These are phyloP conservation scores for Mucor velutinosus DNA, from an alignment of 371 early-diverging fungal genomes.

Conservation along the genomic window DNA sequence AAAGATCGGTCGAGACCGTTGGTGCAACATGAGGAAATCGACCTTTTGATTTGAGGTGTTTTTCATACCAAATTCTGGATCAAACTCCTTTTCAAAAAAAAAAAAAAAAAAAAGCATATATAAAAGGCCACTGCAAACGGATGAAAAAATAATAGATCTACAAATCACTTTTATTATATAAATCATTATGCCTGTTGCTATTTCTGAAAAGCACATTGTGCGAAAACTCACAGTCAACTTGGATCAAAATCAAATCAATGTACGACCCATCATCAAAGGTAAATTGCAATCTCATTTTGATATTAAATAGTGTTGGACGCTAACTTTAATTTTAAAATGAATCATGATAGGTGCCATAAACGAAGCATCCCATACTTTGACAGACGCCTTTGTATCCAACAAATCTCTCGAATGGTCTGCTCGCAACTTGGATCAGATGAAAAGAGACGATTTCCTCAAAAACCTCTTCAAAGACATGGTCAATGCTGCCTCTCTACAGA, in stretches of 20 bases:
- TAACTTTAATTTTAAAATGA: background rate
- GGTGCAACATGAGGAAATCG: background rate
- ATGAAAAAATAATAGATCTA: background rate
- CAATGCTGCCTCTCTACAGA: constrained; percentile 36
- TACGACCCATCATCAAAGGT: constrained; percentile 33
- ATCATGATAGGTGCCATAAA: constrained; percentile 42
- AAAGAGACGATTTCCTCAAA: constrained; percentile 26
- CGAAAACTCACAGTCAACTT: constrained; percentile 25
- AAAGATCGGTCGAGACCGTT: constrained; percentile 11
- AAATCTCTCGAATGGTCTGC: constrained; percentile 26
- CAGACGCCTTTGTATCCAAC: constrained; percentile 35
- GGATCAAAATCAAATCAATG: constrained; percentile 23
- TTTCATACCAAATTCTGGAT: background rate
- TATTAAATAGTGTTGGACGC: too few species aligned
- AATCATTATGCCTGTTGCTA: constrained; percentile 18
- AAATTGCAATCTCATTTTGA: background rate
- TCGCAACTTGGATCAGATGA: constrained; percentile 16
- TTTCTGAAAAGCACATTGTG: constrained; percentile 12
- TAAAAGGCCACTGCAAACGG: background rate
- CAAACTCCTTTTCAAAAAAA: constrained; percentile 8
- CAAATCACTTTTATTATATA: background rate
- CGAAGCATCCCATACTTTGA: constrained; percentile 48
- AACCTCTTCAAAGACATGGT: constrained; percentile 39
- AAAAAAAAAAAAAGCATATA: constrained; percentile 6
- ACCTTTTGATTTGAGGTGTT: constrained; percentile 3